phyloP scores from a whole-genome alignment of 306 rosid species.

The Ceratonia siliqua region DNA sequence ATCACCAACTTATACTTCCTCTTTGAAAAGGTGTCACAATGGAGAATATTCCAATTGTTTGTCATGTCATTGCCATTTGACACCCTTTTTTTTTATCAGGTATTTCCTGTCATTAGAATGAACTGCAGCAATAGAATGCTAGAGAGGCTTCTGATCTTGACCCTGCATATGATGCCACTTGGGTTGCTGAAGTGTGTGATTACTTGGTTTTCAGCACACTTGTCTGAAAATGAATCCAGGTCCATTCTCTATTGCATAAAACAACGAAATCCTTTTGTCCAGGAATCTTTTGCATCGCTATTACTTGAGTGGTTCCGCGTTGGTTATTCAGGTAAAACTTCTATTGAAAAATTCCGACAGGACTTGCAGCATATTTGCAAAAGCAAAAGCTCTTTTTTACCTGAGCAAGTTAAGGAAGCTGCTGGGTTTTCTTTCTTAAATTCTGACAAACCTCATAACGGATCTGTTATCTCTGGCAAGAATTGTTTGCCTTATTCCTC shows the following conservation, averaged over 20 bases:
- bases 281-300: slow-evolving; percentile 64
- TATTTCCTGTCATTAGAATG: slow-evolving; percentile 64
- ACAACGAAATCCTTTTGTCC: slow-evolving; percentile 42
- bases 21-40: slow-evolving; percentile 18
- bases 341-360: slow-evolving; percentile 61
- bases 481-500: slow-evolving; percentile 44
- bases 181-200: slow-evolving; percentile 77
- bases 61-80: slow-evolving; percentile 29
- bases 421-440: slow-evolving; percentile 49
- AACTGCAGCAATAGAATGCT: slow-evolving; percentile 60
- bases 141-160: slow-evolving; percentile 66
- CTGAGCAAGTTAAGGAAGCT: slow-evolving; percentile 53
- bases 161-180: slow-evolving; percentile 85
- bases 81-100: slow-evolving; percentile 56
- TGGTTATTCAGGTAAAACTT: slow-evolving; percentile 79
- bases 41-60: slow-evolving; percentile 18
- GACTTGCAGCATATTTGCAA: slow-evolving; percentile 71
- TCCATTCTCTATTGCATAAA: slow-evolving; percentile 54
- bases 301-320: slow-evolving; percentile 77
- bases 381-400: slow-evolving; percentile 52
- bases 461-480: slow-evolving; percentile 35
- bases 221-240: slow-evolving; percentile 72
- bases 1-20: slow-evolving; percentile 21
- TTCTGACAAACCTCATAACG: slow-evolving; percentile 40
- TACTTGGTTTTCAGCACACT: slow-evolving; percentile 82